Evolutionary conservation across 2,329 filamentous ascomycete genomes (phyloP), one percentile per base, ranked within the genome.

Genomic region (Phialocephala subalpina): DNA sequence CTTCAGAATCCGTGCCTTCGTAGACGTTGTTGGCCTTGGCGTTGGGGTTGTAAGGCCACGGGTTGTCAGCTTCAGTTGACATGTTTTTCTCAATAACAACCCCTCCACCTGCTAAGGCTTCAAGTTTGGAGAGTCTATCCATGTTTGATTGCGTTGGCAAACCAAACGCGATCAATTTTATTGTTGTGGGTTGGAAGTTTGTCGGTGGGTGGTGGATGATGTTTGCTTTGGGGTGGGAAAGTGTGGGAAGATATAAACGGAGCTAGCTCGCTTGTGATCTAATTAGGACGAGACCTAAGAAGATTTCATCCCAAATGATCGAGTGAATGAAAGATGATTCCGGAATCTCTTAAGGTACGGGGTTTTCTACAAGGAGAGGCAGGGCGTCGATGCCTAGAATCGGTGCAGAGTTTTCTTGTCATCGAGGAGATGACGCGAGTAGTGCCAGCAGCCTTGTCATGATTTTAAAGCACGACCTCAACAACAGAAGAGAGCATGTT

Each of bases 1-100:
- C 49, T n/a, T 53, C 49, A 5, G 68, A 68, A 42, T 72, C 70
- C 6, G 68, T 71, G 27, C 65, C 67, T 33, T 69, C 67, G 38
- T 72, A 67, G 3, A 64, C 25, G 42, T 64, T 55, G n/a, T 55
- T 25, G n/a, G 65, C 29, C 20, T 59, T 62, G 6, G 14, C 47
- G 16, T 25, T 52, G 49, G 22, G 25, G 3, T 22, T 6, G 16
- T 57, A 55, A 52, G n/a, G n/a, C 40, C 33, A 52, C 18, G 22
- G 22, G 27, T 53, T 38, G 7, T 29, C 42, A 33, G 25, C 52
- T 53, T 58, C 59, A 57, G 29, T 35, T 38, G 20, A 20, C 2
- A 8, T 38, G 16, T 55, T 12, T 62, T 25, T 7, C 29, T 20
- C 45, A 40, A 59, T 40, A 12, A 62, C 59, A 62, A 67, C 45